A percentile compares a stretch with the other conserved stretches of the same genome.
Evolutionary conservation across 2,329 filamentous ascomycete genomes (phyloP).

Genomic region (Botrytis fragariae): DNA sequence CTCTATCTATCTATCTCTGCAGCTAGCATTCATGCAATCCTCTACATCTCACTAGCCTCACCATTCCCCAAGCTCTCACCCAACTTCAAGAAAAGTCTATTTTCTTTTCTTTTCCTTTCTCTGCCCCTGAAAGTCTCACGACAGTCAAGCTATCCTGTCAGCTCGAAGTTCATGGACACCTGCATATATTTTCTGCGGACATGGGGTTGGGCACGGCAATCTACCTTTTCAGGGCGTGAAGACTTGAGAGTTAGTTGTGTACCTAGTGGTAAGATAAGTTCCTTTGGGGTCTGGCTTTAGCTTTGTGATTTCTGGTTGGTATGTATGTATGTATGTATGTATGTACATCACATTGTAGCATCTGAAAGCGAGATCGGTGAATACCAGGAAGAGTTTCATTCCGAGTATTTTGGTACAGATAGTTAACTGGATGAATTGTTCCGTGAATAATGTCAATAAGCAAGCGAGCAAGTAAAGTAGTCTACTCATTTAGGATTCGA

Average conservation of each 20-base stretch:
- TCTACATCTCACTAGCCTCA: not conserved
- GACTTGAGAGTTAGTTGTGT: not conserved
- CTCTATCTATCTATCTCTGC: not conserved
- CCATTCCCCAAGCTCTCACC: not conserved
- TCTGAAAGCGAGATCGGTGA: no score
- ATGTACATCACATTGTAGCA: no score
- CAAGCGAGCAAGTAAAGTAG: not conserved
- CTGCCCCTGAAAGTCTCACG: not conserved
- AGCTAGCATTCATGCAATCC: not conserved
- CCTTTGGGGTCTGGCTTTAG: not conserved
- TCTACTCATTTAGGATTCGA: no score
- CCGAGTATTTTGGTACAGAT: no score
- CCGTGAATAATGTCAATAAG: not conserved
- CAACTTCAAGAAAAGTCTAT: not conserved
- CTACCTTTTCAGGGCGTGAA: not conserved
- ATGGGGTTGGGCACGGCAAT: not conserved
- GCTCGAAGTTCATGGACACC: not conserved
- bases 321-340: no score
- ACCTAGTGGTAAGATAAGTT: not conserved
- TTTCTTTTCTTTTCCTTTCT: no score
- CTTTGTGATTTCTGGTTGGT: not conserved
- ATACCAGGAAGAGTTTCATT: not conserved
- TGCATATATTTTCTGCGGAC: not conserved
- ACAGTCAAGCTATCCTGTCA: not conserved
- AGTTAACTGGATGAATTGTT: not conserved